phyloP scores from a whole-genome alignment of 129 eudicot species.

The Helianthus tuberosus region DNA sequence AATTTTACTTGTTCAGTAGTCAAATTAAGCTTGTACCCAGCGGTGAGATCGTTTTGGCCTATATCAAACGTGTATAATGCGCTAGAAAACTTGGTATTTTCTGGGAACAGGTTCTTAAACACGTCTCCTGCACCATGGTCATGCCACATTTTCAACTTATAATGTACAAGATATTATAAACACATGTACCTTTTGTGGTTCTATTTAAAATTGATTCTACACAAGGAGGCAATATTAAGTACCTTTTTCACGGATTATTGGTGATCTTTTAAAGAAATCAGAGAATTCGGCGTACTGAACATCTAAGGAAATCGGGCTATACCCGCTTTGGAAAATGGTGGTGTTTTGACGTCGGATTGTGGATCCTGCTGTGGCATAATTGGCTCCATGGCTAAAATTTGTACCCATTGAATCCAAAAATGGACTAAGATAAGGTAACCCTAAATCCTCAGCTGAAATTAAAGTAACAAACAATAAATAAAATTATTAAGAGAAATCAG shows the following conservation, averaged over 20 bases:
- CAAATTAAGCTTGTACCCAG: slow-evolving; percentile 74
- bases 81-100: slow-evolving; percentile 44
- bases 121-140: slow-evolving; percentile 40
- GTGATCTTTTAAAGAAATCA: slow-evolving; percentile 46
- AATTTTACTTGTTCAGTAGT: slow-evolving; percentile 55
- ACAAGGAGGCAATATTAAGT: background rate
- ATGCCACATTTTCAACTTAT: background rate
- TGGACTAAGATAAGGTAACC: slow-evolving; percentile 61
- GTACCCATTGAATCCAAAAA: slow-evolving; percentile 66
- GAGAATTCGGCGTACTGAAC: slow-evolving; percentile 44
- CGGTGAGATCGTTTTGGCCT: slow-evolving; percentile 79
- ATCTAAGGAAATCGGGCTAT: slow-evolving; percentile 55
- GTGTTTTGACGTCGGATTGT: slow-evolving; percentile 64
- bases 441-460: slow-evolving; percentile 60
- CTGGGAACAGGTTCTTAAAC: slow-evolving; percentile 42
- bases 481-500: background rate
- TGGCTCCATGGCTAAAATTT: slow-evolving; percentile 79
- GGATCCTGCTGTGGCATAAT: slow-evolving; percentile 68
- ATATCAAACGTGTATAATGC: slow-evolving; percentile 76
- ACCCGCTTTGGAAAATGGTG: slow-evolving; percentile 56
- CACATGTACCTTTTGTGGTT: no score
- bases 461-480: background rate
- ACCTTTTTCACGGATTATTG: slow-evolving; percentile 47
- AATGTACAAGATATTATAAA: slow-evolving; percentile 3
- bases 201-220: background rate